phyloP scores from a whole-genome alignment of 352 stramenopile species.

The Phytophthora hibernalis region DNA sequence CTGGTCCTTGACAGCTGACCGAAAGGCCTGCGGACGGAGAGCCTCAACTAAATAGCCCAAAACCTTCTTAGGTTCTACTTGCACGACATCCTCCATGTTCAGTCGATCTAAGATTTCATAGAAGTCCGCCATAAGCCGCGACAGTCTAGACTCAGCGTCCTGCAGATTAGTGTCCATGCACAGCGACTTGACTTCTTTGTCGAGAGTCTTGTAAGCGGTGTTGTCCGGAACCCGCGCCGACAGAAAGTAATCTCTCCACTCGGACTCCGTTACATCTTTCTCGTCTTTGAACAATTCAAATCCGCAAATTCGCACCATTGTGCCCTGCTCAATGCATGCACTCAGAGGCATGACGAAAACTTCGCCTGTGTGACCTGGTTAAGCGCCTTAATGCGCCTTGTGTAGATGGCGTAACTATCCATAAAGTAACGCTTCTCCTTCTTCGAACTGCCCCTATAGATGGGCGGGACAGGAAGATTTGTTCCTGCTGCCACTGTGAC shows the following conservation, averaged over 20 bases:
- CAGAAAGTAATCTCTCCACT: constrained; percentile 20
- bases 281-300: constrained; percentile 26
- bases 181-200: neutral
- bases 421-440: constrained; percentile 20
- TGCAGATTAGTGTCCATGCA: no score
- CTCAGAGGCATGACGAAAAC: constrained; percentile 22
- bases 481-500: constrained; percentile 21
- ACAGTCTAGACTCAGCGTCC: no score
- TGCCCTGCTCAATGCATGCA: constrained; percentile 18
- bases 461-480: constrained; percentile 11
- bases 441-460: constrained; percentile 20
- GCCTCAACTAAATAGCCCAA: constrained; percentile 6
- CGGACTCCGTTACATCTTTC: constrained; percentile 2
- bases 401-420: constrained; percentile 25
- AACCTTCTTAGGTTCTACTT: constrained; percentile 8
- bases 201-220: constrained; percentile 19
- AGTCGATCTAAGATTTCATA: constrained; percentile 17
- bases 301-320: constrained; percentile 12
- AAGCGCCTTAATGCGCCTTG: constrained; percentile 7
- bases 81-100: constrained; percentile 22
- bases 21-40: neutral
- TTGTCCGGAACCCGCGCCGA: constrained; percentile 15
- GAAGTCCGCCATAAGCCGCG: no score
- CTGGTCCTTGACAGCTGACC: neutral
- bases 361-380: constrained; percentile 15